Evolutionary conservation across 2,329 filamentous ascomycete genomes (phyloP), one percentile per base, ranked within the genome.

Genomic region (Calycina marina): DNA sequence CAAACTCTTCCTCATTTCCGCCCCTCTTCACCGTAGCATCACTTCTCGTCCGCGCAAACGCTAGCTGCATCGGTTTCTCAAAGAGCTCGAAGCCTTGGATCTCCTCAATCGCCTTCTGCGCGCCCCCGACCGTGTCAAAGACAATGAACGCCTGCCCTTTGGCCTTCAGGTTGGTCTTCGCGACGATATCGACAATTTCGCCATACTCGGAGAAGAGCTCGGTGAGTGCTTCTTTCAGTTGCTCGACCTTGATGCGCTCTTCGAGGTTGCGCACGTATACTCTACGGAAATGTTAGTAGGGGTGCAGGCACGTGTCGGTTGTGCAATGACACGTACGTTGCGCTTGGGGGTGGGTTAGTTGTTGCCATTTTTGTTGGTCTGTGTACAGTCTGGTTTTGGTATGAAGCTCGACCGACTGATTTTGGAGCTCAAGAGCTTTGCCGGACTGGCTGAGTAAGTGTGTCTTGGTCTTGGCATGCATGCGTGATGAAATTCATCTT

Each of bases 141-240:
- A 96, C 85, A 30, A 98, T 61, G 53, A 98, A 98, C 1, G 90
- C 90, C 59, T 98, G 90, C 9, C 90, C 90, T 55, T 92, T 94
- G 26, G 84, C 82, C 54, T 82, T 86, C 17, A 96, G 58, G 55
- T 92, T 94, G 42, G 72, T 83, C 62, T 93, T 93, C 27, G 82
- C 82, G 38, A 93, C 70, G 31, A 93, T 72, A 41, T 93, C 85
- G 46, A 93, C 60, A 39, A 93, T 72, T 36, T 65, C 76, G 41
- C 90, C 90, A 57, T 90, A 94, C 56, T 93, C 82, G 41, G 75
- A 75, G 60, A 96, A 96, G 49, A 96, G 67, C 41, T 77, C 73
- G 14, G 59, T 61, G 11, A 98, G 67, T 0, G 81, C 70, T 43
- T 78, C 69, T 43, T 77, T 80, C 33, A 96, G 65, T 6, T 72